Conservation (phyloP, 1,284 basidiomycete species). For the Marasmius sp. region DNA sequence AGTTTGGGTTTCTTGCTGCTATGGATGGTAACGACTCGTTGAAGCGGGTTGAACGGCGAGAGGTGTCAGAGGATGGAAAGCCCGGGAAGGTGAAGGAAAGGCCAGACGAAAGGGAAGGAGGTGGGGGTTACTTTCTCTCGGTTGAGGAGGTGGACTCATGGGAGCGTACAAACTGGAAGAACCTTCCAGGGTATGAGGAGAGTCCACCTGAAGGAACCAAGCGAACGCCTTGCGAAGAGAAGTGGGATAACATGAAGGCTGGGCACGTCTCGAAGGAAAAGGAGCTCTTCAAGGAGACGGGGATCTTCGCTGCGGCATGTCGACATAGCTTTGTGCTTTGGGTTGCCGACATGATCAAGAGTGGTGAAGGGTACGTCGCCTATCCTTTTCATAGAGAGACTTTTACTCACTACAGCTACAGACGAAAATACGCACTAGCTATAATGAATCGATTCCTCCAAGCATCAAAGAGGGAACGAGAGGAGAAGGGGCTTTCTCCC, state of each 20-base stretch:
- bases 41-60: slow-evolving; percentile 16
- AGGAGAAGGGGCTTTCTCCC: too few species aligned
- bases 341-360: slow-evolving; percentile 17
- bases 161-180: neutral
- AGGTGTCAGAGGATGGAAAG: neutral
- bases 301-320: slow-evolving; percentile 17
- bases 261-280: slow-evolving; percentile 18
- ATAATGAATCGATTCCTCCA: too few species aligned
- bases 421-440: too few species aligned
- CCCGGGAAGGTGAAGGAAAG: neutral
- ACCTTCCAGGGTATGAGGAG: too few species aligned
- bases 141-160: slow-evolving; percentile 20
- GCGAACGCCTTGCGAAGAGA: slow-evolving; percentile 9
- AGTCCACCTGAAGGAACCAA: neutral
- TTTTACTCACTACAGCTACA: too few species aligned
- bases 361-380: neutral
- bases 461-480: too few species aligned
- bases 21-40: slow-evolving; percentile 36
- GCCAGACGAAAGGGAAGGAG: slow-evolving; percentile 7
- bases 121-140: slow-evolving; percentile 19
- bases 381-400: too few species aligned
- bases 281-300: slow-evolving; percentile 19
- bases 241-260: slow-evolving; percentile 19
- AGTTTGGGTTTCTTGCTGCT: slow-evolving; percentile 20
- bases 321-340: slow-evolving; percentile 18